Conservation (phyloP, 1,284 basidiomycete genomes). For the Trametes pubescens region DNA sequence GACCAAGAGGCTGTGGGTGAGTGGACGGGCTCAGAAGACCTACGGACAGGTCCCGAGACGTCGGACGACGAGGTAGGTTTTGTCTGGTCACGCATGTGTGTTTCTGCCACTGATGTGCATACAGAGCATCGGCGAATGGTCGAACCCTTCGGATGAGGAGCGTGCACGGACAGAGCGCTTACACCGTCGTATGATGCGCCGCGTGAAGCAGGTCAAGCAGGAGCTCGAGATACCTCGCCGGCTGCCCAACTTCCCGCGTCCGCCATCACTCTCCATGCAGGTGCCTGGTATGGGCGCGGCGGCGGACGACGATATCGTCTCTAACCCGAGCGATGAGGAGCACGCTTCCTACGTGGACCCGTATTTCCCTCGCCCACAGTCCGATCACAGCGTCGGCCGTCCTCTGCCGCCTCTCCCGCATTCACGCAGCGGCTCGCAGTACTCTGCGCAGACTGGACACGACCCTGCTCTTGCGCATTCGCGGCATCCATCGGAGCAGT, state of each 20-base stretch:
- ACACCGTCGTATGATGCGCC: constrained; percentile 65
- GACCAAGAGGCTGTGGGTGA: constrained; percentile 64
- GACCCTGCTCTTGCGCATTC: constrained; percentile 74
- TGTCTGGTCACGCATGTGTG: constrained; percentile 10
- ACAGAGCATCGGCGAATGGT: constrained; percentile 85
- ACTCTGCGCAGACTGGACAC: constrained; percentile 62
- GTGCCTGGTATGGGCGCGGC: constrained; percentile 15
- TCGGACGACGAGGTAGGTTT: constrained; percentile 70
- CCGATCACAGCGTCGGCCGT: constrained; percentile 43
- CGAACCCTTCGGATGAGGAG: constrained; percentile 89
- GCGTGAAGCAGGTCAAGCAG: constrained; percentile 46
- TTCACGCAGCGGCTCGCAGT: constrained; percentile 63
- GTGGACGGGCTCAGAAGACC: constrained; percentile 84
- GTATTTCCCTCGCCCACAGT: constrained; percentile 35
- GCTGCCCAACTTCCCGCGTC: constrained; percentile 79
- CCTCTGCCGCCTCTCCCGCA: constrained; percentile 70
- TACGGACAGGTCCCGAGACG: constrained; percentile 52
- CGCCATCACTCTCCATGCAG: constrained; percentile 53
- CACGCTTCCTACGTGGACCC: constrained; percentile 50
- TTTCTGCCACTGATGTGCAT: neutral
- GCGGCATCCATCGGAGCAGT: constrained; percentile 54
- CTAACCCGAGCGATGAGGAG: constrained; percentile 84
- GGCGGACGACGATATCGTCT: constrained; percentile 73
- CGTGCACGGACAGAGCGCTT: constrained; percentile 71
- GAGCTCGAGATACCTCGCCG: constrained; percentile 66